Conservation (phyloP, 208 protist genomes). For the Crithidia fasciculata region DNA sequence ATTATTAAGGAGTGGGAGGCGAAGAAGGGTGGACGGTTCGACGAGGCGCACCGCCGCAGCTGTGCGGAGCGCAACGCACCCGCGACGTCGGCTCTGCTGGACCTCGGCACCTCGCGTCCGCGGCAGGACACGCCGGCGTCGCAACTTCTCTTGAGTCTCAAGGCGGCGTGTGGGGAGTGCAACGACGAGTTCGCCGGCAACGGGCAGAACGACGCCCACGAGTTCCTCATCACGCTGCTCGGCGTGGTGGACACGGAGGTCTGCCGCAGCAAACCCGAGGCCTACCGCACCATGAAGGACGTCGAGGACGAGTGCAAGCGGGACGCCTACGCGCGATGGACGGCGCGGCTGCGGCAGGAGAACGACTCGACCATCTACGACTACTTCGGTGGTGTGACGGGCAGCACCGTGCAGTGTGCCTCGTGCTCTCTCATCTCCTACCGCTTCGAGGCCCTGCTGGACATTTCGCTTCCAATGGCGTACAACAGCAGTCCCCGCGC, state of each 20-base stretch:
- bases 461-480: slow-evolving; percentile 73
- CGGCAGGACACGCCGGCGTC: slow-evolving; percentile 7
- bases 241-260: slow-evolving; percentile 90
- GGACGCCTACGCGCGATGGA: slow-evolving; percentile 61
- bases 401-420: slow-evolving; percentile 54
- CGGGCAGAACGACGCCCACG: slow-evolving; percentile 90
- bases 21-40: not conserved
- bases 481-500: slow-evolving; percentile 24
- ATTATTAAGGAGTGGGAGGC: slow-evolving; percentile 25
- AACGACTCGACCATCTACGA: slow-evolving; percentile 85
- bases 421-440: slow-evolving; percentile 56
- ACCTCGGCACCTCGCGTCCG: slow-evolving; percentile 33
- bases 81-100: slow-evolving; percentile 48
- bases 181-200: slow-evolving; percentile 83
- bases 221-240: slow-evolving; percentile 89
- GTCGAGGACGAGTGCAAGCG: slow-evolving; percentile 61
- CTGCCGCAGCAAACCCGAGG: slow-evolving; percentile 46
- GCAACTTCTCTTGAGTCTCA: slow-evolving; percentile 63
- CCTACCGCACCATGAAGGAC: slow-evolving; percentile 63
- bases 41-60: slow-evolving; percentile 20
- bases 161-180: slow-evolving; percentile 54
- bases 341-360: slow-evolving; percentile 38
- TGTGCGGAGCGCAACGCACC: slow-evolving; percentile 29
- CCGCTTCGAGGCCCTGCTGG: slow-evolving; percentile 81
- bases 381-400: slow-evolving; percentile 75